Base-by-base conservation (phyloP, 1,284 basidiomycete species). In the Fomitopsis palustris region DNA sequence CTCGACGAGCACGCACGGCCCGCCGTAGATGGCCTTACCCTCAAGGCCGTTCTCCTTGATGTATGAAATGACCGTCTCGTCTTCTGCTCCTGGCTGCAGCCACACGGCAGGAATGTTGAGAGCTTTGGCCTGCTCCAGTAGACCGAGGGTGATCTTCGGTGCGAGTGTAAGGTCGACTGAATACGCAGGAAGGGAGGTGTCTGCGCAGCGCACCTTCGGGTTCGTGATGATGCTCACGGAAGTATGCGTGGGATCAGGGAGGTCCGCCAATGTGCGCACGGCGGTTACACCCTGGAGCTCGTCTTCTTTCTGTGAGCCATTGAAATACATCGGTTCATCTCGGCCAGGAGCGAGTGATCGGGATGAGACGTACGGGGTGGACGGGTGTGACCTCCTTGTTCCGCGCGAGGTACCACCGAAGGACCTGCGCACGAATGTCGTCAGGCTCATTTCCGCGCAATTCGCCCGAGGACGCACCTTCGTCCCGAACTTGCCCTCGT, bases 11-110 rank as follows among this genome's bases (percentile, higher is more conserved):
- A 93, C 81, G 67, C 90, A 93, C 0, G 86, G 84, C 1, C 90
- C 90, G n/a, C 87, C 88, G 61, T 83, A 81, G 60, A 93, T 82
- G 33, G 89, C 85, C 56, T 78, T 81, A 65, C 85, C 83, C 45
- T 77, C 72, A 52, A 92, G 70, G 3, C 77, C 80, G 61, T 84
- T 84, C 57, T 80, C 74, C 38, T 76, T 74, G 65, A 88, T 81
- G 63, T 77, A 87, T 12, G 73, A 64, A 39, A 71, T 71, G 53
- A 87, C 84, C 6, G 72, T 71, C 41, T 74, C 81, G 67, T 91
- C 86, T 64, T 88, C 86, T 10, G 92, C 90, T 25, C 92, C 92
- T 14, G 93, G 93, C 72, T 95, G 93, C 41, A 95, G 81, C 93
- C 93, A 95, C 51, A 94, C 77, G 1, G 84, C 80, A 17, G 86